These are phyloP conservation scores for Climacium dendroides DNA, from an alignment of 225 moss, liverwort and hornwort species.

Conservation along the genomic window DNA sequence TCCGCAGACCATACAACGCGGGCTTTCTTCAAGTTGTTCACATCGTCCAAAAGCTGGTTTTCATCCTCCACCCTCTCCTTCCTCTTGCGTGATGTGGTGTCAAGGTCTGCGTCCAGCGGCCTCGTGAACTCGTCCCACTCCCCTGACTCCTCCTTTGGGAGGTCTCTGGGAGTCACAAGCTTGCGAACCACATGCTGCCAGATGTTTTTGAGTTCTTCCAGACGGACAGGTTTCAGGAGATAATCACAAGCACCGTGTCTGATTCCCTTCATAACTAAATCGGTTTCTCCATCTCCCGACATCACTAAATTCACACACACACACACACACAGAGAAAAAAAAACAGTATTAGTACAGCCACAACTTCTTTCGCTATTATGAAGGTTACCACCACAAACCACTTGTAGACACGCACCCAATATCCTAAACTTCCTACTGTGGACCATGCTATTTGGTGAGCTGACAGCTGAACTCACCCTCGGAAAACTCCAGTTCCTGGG, in stretches of 20 bases:
- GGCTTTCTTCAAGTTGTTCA: constrained; percentile 85
- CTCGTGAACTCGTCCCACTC: constrained; percentile 55
- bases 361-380: not conserved
- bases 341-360: not conserved
- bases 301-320: constrained; percentile 50
- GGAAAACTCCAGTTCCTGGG: not conserved
- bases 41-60: constrained; percentile 54
- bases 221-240: constrained; percentile 78
- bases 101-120: constrained; percentile 44
- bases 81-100: constrained; percentile 59
- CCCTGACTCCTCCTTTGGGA: constrained; percentile 58
- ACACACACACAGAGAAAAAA: too few species aligned
- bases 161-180: constrained; percentile 52
- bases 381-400: not conserved
- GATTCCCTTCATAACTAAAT: constrained; percentile 92
- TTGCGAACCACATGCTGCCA: constrained; percentile 97
- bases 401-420: not conserved
- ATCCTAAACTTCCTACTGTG: not conserved
- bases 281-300: constrained; percentile 92
- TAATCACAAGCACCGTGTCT: constrained; percentile 94
- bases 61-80: constrained; percentile 72
- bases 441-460: not conserved
- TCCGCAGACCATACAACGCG: constrained; percentile 87
- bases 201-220: constrained; percentile 85
- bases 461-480: not conserved